Percentiles rank a stretch among this genome's conserved stretches.
phyloP scores from a whole-genome alignment of 1,139 yeast genomes.

The Petasospora rhodanensis region DNA sequence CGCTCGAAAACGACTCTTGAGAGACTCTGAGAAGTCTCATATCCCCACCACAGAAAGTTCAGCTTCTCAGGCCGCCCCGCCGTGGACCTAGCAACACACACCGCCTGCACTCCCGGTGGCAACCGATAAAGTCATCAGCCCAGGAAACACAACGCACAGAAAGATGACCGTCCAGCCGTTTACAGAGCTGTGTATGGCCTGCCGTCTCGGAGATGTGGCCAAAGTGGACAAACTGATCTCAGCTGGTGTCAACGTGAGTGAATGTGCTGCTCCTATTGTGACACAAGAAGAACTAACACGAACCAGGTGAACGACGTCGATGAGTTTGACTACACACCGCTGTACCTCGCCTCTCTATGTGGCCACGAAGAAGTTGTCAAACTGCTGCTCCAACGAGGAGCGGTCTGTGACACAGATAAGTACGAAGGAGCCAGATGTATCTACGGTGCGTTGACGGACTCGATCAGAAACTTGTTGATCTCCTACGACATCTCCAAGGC shows the following conservation, averaged over 20 bases:
- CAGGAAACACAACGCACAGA: too few species aligned
- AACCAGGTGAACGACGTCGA: conserved; percentile 49
- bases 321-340: conserved; percentile 70
- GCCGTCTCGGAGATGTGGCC: conserved; percentile 65
- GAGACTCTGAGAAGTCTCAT: too few species aligned
- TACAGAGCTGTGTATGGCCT: conserved; percentile 51
- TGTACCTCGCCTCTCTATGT: conserved; percentile 67
- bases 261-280: neutral
- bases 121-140: too few species aligned
- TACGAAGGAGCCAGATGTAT: conserved; percentile 77
- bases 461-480: conserved; percentile 53
- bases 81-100: too few species aligned
- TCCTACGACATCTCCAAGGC: conserved; percentile 66
- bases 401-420: conserved; percentile 73
- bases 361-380: conserved; percentile 66
- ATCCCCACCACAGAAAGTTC: too few species aligned
- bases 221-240: conserved; percentile 55
- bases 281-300: neutral
- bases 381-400: conserved; percentile 59
- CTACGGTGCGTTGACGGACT: conserved; percentile 71
- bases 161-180: too few species aligned
- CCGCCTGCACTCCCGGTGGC: too few species aligned
- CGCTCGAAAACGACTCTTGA: too few species aligned
- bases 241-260: conserved; percentile 43
- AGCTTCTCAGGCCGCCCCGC: too few species aligned